Evolutionary conservation across 2,329 filamentous ascomycete genomes (phyloP), one percentile per base, ranked within the genome.

Genomic region (Trichocomaceae sp.): DNA sequence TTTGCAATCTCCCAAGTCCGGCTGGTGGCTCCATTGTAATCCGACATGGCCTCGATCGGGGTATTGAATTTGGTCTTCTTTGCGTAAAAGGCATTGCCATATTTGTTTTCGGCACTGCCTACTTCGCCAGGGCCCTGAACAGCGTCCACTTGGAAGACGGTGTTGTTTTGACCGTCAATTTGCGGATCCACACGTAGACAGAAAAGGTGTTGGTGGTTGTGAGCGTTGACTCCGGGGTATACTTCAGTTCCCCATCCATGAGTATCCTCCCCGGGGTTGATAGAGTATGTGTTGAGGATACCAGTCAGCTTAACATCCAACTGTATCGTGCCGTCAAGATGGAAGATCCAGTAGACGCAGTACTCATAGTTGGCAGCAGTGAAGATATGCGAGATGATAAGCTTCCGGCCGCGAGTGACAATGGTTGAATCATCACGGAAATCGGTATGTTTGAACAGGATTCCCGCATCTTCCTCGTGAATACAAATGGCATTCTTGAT

Each of bases 361-460:
- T 96, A 96, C 70, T 96, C 91, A 73, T 96, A 96, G 76, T 96
- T 96, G 23, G 91, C 91, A 0, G 91, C 91, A 0, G 91, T 96
- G 74, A 96, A 96, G 66, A 96, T 87, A 63, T 96, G 90, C 60
- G 90, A 90, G 61, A 96, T 80, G 66, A 96, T 80, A 56, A 96
- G 81, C 69, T 93, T 95, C 52, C 90, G 83, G 1, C 85, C 90
- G 23, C 91, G 85, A 0, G 90, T 96, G 4, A 95, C 88, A 9
- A 93, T 89, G 53, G 85, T 83, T 0, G 88, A 92, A 44, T 93
- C 87, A 66, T 96, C 91, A 37, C 91, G 83, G 81, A 96, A 96
- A 72, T 96, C 91, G 15, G 84, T 90, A 74, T 95, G 89, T 75
- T 96, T 96, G 82, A 95, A 96, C 0, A 96, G 77, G 57, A 96